Conservation (phyloP, 495 filamentous ascomycete species). For the Rhizodiscina lignyota region DNA sequence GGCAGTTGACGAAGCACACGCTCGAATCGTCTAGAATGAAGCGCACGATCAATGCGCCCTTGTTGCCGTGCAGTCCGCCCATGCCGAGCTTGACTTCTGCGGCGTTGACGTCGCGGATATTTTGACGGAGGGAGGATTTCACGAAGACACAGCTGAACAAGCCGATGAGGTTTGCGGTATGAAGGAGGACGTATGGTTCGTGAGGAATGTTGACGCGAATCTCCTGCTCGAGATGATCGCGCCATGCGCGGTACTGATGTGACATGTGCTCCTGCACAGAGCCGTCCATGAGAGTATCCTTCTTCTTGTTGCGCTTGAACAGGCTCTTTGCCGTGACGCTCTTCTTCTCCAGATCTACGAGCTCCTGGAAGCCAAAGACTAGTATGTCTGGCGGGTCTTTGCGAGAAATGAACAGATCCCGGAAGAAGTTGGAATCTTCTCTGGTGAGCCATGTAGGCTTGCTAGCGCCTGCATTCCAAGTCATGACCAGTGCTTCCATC, state of each 20-base stretch:
- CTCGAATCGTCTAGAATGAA: slow-evolving; percentile 86
- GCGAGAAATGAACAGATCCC: slow-evolving; percentile 43
- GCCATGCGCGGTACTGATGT: slow-evolving; percentile 92
- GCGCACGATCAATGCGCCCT: slow-evolving; percentile 83
- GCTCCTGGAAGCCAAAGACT: slow-evolving; percentile 93
- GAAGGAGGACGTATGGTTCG: slow-evolving; percentile 66
- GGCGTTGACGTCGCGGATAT: slow-evolving; percentile 58
- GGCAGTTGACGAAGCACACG: slow-evolving; percentile 92
- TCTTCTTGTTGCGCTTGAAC: slow-evolving; percentile 57
- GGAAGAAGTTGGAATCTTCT: slow-evolving; percentile 58
- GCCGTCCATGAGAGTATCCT: too few relatives aligned
- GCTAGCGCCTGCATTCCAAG: slow-evolving; percentile 91
- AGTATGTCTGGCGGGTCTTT: slow-evolving; percentile 73
- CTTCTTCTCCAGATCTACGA: slow-evolving; percentile 94
- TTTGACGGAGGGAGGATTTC: slow-evolving; percentile 53
- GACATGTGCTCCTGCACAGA: slow-evolving; percentile 87
- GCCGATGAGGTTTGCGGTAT: slow-evolving; percentile 79
- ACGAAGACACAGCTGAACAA: slow-evolving; percentile 94
- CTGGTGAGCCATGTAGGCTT: slow-evolving; percentile 68
- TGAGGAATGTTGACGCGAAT: slow-evolving; percentile 72
- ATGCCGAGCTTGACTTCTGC: slow-evolving; percentile 88
- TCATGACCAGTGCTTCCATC: slow-evolving; percentile 60
- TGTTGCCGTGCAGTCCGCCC: slow-evolving; percentile 88
- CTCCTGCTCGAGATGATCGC: slow-evolving; percentile 64
- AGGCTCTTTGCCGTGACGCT: slow-evolving; percentile 63